These are phyloP conservation scores for Nidularia pulvinata DNA, from an alignment of 768 basidiomycete genomes.

Conservation along the genomic window DNA sequence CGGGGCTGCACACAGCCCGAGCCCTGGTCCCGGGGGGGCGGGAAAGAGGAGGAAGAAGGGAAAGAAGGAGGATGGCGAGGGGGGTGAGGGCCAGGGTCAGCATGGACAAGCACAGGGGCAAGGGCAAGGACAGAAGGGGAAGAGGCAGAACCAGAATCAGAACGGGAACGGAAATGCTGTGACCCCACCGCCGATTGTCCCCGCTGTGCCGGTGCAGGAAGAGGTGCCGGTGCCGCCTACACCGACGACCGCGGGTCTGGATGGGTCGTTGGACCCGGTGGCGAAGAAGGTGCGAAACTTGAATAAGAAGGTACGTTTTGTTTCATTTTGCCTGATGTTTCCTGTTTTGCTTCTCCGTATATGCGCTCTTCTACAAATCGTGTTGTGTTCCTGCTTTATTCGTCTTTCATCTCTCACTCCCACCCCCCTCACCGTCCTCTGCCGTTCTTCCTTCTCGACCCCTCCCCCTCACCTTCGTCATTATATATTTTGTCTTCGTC, in stretches of 20 bases:
- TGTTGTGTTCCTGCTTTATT: neutral
- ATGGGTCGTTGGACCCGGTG: conserved; percentile 63
- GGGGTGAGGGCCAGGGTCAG: conserved; percentile 6
- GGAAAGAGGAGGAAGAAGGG: conserved; percentile 26
- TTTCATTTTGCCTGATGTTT: conserved; percentile 38
- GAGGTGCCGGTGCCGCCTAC: conserved; percentile 23
- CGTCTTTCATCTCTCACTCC: neutral
- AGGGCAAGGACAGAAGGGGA: conserved; percentile 13
- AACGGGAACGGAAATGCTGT: conserved; percentile 17
- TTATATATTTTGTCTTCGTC: too few species aligned
- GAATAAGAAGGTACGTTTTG: conserved; percentile 82
- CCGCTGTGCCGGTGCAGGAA: conserved; percentile 17
- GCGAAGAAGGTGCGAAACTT: conserved; percentile 95
- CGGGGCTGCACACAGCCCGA: too few species aligned
- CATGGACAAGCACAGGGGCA: conserved; percentile 4
- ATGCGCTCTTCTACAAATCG: conserved; percentile 26
- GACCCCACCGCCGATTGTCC: conserved; percentile 5
- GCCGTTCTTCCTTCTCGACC: conserved; percentile 30
- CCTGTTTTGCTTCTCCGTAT: too few species aligned
- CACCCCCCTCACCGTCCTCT: neutral
- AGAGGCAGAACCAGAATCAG: conserved; percentile 22
- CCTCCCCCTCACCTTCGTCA: too few species aligned
- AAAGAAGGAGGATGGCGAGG: conserved; percentile 10
- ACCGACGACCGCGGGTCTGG: conserved; percentile 55
- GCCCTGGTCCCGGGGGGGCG: conserved; percentile 25